Evolutionary conservation across 2,329 filamentous ascomycete species (phyloP), one percentile per base, ranked within the genome.

Genomic region (Xylariales sp.): DNA sequence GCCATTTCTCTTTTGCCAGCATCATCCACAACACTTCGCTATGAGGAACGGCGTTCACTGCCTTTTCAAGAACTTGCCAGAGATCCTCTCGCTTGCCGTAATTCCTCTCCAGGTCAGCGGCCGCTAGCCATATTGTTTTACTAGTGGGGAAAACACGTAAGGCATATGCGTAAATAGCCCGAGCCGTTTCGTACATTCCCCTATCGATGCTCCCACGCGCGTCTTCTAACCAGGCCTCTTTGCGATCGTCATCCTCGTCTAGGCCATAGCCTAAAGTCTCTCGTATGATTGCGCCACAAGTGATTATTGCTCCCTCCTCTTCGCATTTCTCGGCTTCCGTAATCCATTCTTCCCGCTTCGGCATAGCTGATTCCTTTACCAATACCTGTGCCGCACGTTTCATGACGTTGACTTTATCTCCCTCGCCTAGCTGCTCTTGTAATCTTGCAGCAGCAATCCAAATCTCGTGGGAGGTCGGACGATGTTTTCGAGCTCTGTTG

Each of bases 261-360:
- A 99, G 83, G 3, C 92, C 89, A 90, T 93, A 99, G 16, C 94
- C 95, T 0, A 99, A 87, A 0, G 96, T 99, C 77, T 97, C 94
- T 54, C 91, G 90, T 72, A 99, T 91, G 72, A 99, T 98, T 55
- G 93, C 91, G 69, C 90, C 90, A 76, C 94, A 97, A 0, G 96
- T 98, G 49, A 94, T 83, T 10, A 92, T 84, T 16, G 94, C 94
- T 6, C 93, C 94, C 78, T 98, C 96, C 65, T 93, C 91, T 80
- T 99, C 96, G 77, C 95, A 98, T 71, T 92, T 92, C 79, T 99
- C 96, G 0, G 96, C 97, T 79, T 98, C 94, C 5, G 88, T 86
- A 61, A 99, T 97, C 96, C 96, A 99, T 73, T 97, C 94, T 78
- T 99, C 96, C 48, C 97, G 91, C 80, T 97, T 97, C 46, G 96